Percentiles rank a stretch among this genome's conserved stretches.
These are phyloP conservation scores for Rhynchosporium graminicola DNA, from an alignment of 2,329 filamentous ascomycete genomes.

Conservation along the genomic window DNA sequence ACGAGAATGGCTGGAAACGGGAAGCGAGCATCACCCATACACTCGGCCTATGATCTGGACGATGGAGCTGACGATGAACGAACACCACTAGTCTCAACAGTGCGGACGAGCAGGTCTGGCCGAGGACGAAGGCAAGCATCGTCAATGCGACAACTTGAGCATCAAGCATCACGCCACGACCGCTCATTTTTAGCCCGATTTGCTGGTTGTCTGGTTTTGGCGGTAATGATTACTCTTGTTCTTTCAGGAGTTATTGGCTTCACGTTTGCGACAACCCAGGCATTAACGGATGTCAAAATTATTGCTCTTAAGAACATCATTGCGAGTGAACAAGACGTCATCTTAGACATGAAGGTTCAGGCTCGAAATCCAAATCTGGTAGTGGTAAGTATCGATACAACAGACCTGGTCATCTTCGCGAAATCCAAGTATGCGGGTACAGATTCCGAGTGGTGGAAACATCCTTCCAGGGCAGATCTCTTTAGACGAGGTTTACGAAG, in stretches of 20 bases:
- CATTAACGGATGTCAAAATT: constrained; percentile 76
- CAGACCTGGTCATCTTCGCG: constrained; percentile 91
- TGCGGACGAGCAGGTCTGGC: constrained; percentile 63
- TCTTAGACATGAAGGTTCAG: constrained; percentile 86
- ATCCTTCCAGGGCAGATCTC: constrained; percentile 37
- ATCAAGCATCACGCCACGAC: constrained; percentile 64
- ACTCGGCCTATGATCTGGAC: constrained; percentile 75
- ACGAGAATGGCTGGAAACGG: constrained; percentile 46
- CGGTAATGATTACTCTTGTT: constrained; percentile 76
- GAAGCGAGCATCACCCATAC: constrained; percentile 62
- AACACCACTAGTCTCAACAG: constrained; percentile 71
- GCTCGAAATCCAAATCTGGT: constrained; percentile 94
- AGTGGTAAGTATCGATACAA: constrained; percentile 78
- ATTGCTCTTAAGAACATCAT: constrained; percentile 84
- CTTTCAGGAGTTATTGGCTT: constrained; percentile 85
- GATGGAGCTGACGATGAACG: constrained; percentile 85
- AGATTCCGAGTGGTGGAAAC: constrained; percentile 56
- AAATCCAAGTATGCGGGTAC: constrained; percentile 87
- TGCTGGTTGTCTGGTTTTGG: constrained; percentile 84
- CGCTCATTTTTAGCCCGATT: constrained; percentile 70
- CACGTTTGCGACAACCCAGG: constrained; percentile 88
- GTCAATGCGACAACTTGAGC: constrained; percentile 68
- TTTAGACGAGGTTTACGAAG: constrained; percentile 42
- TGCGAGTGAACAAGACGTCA: constrained; percentile 90
- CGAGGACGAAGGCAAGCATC: constrained; percentile 54